These are phyloP conservation scores for Fusarium siculi DNA, from an alignment of 2,329 filamentous ascomycete species.

Conservation along the genomic window DNA sequence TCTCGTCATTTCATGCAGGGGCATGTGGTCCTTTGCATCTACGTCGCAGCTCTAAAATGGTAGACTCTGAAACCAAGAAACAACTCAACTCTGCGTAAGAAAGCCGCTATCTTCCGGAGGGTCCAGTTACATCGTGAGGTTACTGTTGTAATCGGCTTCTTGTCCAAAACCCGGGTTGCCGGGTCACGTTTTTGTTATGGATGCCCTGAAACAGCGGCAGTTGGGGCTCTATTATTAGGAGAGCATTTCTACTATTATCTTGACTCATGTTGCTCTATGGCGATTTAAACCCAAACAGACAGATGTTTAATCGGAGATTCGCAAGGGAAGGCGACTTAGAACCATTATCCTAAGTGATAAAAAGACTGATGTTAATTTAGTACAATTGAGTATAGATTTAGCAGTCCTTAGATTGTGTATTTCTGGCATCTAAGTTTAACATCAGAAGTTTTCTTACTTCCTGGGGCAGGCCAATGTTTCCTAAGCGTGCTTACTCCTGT, in stretches of 20 bases:
- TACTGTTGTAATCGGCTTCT: constrained; percentile 15
- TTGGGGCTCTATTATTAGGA: background rate
- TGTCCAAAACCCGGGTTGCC: constrained; percentile 2
- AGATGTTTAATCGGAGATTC: background rate
- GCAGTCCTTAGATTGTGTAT: background rate
- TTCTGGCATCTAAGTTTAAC: background rate
- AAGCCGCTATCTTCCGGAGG: background rate
- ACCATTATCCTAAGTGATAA: background rate
- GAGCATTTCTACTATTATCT: background rate
- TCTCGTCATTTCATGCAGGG: constrained; percentile 37
- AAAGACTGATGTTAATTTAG: background rate
- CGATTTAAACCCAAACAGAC: background rate
- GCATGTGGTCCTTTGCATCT: constrained; percentile 20
- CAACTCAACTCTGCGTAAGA: constrained; percentile 1
- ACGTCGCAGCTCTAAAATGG: constrained; percentile 12
- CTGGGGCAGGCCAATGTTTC: background rate
- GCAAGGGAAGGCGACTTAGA: background rate
- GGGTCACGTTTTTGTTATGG: constrained; percentile 9
- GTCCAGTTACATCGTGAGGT: constrained; percentile 21
- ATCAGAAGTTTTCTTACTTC: background rate
- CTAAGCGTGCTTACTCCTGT: no score
- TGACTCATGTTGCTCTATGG: background rate
- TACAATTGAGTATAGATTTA: background rate
- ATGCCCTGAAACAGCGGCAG: constrained; percentile 3
- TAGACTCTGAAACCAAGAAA: constrained; percentile 8